Conservation (phyloP, 2,329 filamentous ascomycete species). For the Pochonia chlamydosporia region DNA sequence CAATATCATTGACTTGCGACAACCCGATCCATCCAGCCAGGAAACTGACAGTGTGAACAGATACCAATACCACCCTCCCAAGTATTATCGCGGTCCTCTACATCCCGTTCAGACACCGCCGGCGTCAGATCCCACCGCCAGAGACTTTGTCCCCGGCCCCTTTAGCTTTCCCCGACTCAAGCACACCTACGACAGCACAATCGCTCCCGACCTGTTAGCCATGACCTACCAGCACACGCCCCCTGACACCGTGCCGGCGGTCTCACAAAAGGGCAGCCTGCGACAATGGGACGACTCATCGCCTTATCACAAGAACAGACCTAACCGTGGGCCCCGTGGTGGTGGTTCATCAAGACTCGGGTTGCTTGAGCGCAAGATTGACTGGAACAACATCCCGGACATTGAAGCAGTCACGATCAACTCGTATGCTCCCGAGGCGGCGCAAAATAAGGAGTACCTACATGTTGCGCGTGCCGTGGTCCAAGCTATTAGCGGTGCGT, state of each 20-base stretch:
- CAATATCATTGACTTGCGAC: constrained; percentile 1
- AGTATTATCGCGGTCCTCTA: constrained; percentile 88
- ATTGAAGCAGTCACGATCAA: constrained; percentile 78
- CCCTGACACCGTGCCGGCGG: constrained; percentile 59
- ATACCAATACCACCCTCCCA: constrained; percentile 92
- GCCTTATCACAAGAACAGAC: constrained; percentile 90
- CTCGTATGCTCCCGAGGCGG: constrained; percentile 63
- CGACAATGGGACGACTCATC: constrained; percentile 84
- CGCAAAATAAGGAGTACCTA: constrained; percentile 66
- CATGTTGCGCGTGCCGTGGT: constrained; percentile 79
- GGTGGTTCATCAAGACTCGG: constrained; percentile 57
- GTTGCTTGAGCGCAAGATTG: constrained; percentile 66
- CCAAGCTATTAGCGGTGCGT: constrained; percentile 77
- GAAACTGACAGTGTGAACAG: constrained; percentile 37
- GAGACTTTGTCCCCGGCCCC: constrained; percentile 83
- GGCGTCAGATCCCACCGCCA: constrained; percentile 78
- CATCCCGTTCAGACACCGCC: constrained; percentile 90
- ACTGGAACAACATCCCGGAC: constrained; percentile 79
- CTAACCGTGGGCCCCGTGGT: constrained; percentile 77
- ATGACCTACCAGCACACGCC: constrained; percentile 82
- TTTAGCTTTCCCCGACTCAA: constrained; percentile 83
- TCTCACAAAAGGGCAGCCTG: constrained; percentile 55
- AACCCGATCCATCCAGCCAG: neutral
- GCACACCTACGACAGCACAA: constrained; percentile 83
- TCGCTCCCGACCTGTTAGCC: constrained; percentile 82